Evolutionary conservation across 495 filamentous ascomycete species (phyloP), one percentile per base, ranked within the genome.

Genomic region (Penicillium dipodomyicola): DNA sequence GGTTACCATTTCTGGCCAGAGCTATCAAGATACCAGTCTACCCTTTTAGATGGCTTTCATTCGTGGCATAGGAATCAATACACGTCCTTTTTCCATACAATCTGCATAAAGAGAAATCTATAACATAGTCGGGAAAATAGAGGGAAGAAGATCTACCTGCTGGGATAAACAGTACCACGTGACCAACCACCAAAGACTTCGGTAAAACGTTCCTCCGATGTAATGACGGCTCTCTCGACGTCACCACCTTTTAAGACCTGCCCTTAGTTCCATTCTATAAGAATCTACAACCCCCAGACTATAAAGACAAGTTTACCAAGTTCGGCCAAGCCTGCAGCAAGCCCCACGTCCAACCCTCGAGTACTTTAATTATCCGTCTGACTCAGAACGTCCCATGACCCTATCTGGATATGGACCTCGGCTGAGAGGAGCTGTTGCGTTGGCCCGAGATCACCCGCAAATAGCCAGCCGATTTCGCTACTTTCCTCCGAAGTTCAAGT

Each of bases 381-480:
- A 56, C 55, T 58, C 55, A 53, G 39, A 44, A 46, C 37, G 41
- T 39, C 52, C 52, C 52, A 54, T 54, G 54, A 57, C 35, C 39
- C 19, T 52, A 2, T 33, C 32, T 37, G 42, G 7, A 3, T 8
- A 46, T 55, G 64, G 65, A 66, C 70, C 70, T 72, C 70, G 70
- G 70, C 65, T 67, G 66, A 63, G 61, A 19, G 60, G 55, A 67
- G 59, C 52, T 54, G 46, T 48, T 8, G 53, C 42, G 67, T 44
- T 62, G 59, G 61, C 49, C 67, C 67, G 69, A 62, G 54, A 62
- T 64, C 60, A 64, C 58, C 69, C 67, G 69, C 52, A 57, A 40
- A 58, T 32, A 40, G 19, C 44, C 40, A 52, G 56, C 56, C 51
- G 53, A 54, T 44, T 50, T 49, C 52, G 58, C 59, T 58, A 58